Evolutionary conservation across 202 grass and related monocot genomes (phyloP).

Genomic region (Cymbopogon flexuosus): DNA sequence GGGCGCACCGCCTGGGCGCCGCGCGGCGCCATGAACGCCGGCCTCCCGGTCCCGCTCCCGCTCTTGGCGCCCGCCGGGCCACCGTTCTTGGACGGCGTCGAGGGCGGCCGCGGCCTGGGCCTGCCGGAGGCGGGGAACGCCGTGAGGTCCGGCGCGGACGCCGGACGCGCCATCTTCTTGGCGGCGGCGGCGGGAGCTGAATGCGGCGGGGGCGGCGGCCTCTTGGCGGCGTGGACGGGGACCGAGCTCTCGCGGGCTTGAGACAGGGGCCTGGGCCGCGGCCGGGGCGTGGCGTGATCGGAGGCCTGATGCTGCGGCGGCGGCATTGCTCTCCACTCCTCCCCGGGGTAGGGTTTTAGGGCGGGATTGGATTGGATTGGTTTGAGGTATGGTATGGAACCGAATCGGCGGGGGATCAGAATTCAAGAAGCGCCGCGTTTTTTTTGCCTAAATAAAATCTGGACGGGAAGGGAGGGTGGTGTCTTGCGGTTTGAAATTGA

Average conservation of each 20-base stretch:
- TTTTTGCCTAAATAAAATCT: too few relatives aligned
- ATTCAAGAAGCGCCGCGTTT: background rate
- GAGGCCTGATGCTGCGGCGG: slow-evolving; percentile 13
- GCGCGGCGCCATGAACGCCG: slow-evolving; percentile 5
- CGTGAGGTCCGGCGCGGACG: slow-evolving; percentile 11
- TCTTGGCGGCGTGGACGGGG: background rate
- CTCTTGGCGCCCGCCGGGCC: too few relatives aligned
- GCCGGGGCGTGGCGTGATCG: background rate
- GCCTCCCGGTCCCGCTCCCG: background rate
- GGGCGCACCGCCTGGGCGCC: slow-evolving; percentile 30
- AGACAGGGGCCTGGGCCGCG: background rate
- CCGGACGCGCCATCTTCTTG: slow-evolving; percentile 23
- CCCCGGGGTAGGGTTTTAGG: slow-evolving; percentile 10
- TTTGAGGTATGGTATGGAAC: background rate
- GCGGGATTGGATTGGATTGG: background rate
- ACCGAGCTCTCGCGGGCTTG: background rate
- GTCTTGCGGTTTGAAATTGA: background rate
- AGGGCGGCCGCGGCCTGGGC: background rate
- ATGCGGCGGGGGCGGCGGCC: background rate
- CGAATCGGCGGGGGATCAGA: too few relatives aligned
- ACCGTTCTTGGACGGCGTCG: background rate
- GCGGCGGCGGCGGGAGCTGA: background rate
- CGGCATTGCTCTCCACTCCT: slow-evolving; percentile 15
- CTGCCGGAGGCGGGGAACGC: background rate
- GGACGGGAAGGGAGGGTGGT: too few relatives aligned